Evolutionary conservation across 768 basidiomycete genomes (phyloP), one percentile per base, ranked within the genome.

Genomic region (Suillus bovinus): DNA sequence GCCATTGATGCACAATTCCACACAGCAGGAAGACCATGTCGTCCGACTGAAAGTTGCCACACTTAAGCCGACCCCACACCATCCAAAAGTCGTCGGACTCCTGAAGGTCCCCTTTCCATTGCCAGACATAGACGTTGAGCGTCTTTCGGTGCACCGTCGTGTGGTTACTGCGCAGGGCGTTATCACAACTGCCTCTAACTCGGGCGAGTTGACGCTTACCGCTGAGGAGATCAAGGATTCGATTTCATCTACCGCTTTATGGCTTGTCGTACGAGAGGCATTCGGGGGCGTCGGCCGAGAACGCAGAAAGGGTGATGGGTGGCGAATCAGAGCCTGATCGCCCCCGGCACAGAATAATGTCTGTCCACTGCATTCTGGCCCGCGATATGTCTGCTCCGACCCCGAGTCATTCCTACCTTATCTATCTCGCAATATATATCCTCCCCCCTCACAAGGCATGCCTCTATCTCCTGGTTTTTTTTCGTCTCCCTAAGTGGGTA

Each of bases 141-240:
- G 73, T 55, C 78, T 88, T 77, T 72, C 72, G 14, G 74, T 87
- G 27, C 77, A 84, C 38, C 83, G 81, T 65, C 79, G 90, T 53
- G 70, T 81, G 53, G 66, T 81, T 68, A 66, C 68, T 0, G 9
- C 70, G 24, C 69, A 70, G 31, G 69, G 72, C 20, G 64, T 71
- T 42, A 72, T 62, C 65, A 71, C 66, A 49, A 74, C 70, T 53
- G 64, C 64, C 57, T 47, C 66, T n/a, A 62, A 62, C 22, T 52
- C 62, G n/a, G 70, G 74, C 41, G 87, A 85, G 33, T 22, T 47
- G 2, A 31, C 27, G 6, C 75, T 98, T 57, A 91, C 86, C 2
- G 93, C 93, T 52, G 95, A 96, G 77, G 93, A 96, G 74, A 88
- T 97, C 76, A 96, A 97, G 77, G 96, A 98, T 76, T 82, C 93